Base-by-base conservation (phyloP, 805 yeast genomes). In the Cyberlindnera americana region DNA sequence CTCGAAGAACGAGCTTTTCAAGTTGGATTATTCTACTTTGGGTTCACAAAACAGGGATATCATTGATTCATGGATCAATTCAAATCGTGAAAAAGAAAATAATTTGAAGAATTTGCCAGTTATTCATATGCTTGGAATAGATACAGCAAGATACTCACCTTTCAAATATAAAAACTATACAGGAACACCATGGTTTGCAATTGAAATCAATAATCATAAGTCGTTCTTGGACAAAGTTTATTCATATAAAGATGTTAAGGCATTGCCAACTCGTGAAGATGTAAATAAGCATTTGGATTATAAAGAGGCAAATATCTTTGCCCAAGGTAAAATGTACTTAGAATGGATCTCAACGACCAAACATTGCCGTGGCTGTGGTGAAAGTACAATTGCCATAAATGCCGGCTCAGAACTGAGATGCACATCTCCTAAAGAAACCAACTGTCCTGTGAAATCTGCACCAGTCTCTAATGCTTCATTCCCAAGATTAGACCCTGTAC, bases 401-500 rank as follows among this genome's bases (percentile, higher is more conserved):
- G 83, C 80, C 0, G 91, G 93, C 0, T 79, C 86, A 1, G 76
- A 78, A 56, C 53, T 80, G 31, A 40, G 49, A 11, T 82, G 90
- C 55, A 36, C 49, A 15, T 38, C 44, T 7, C 3, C 33, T 8
- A 5, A 19, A 6, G 39, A 34, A 2, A 34, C 44, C 2, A 29
- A 32, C 3, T 56, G 60, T 34, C 53, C 56, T 2, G 49, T 51
- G 7, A 60, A 50, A 29, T 13, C 44, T 5, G 49, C 56, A 2
- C 54, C 57, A 0, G 82, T 86, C 17, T 78, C 85, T 32, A 90
- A 91, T 59, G 82, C 87, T n/a, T 77, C 87, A 14, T 91, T 87
- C 67, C 98, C 98, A n/a, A 69, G 98, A 40, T 79, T 95, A 1
- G 98, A 91, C 57, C 86, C 95, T 6, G 91, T 85, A 6, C 73